Evolutionary conservation across 1,284 basidiomycete genomes (phyloP), one percentile per base, ranked within the genome.

Genomic region (Rugosomyces carneus): DNA sequence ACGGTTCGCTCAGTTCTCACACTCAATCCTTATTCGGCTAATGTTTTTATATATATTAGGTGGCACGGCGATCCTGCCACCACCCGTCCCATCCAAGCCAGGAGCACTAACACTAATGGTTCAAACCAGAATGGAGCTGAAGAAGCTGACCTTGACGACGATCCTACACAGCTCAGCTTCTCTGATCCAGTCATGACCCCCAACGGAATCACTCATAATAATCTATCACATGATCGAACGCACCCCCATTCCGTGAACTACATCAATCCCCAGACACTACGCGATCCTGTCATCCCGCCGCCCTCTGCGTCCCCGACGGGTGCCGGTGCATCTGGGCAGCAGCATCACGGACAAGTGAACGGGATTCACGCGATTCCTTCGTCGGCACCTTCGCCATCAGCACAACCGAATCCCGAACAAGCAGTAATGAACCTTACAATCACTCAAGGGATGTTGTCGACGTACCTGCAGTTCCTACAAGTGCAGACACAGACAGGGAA

Each of bases 41-140:
- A 29, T 39, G 26, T 26, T 35, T 11, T 7, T 29, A 56, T 32
- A 21, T 39, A 8, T 11, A 16, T 13, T 20, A 80, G 78, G 63
- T 81, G 79, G 79, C 70, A 79, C 37, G 78, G 76, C 10, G 80
- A 81, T 57, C 80, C 79, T 6, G 73, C 71, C 2, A 71, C 76
- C 1, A 75, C 73, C 9, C 69, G 73, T 15, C 70, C 74, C 13
- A 55, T 67, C 5, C 60, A 63, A 39, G 57, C 67, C 9, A 69
- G 73, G 10, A 62, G 55, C 46, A 51, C 62, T 15, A 55, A 54
- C 19, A 56, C 56, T 21, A 53, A 56, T 11, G 54, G 60, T 5
- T 54, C 60, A 5, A 57, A 60, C 44, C 54, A 56, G 24, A 64
- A 61, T 40, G 59, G 64, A 23, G 61, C 55, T n/a, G 74, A 74